Conservation (phyloP, 495 filamentous ascomycete species). For the Rusavskia elegans region DNA sequence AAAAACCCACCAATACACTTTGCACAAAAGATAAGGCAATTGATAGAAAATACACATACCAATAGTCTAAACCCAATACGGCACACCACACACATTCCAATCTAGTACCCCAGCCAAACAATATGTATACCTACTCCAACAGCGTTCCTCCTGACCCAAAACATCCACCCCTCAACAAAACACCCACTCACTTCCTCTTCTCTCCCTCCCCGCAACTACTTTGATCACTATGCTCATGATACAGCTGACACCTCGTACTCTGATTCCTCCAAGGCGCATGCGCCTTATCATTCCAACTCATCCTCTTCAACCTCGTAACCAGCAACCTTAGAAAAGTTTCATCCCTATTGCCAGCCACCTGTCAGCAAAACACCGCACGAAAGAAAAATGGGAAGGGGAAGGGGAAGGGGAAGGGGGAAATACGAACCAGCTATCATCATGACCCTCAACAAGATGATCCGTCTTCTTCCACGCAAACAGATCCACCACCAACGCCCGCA, state of each 20-base stretch:
- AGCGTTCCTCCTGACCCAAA: no score
- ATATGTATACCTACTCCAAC: no score
- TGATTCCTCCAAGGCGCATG: conserved; percentile 9
- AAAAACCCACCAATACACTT: neutral
- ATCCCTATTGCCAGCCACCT: neutral
- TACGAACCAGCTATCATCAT: conserved; percentile 18
- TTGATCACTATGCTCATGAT: conserved; percentile 12
- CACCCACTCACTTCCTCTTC: no score
- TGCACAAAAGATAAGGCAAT: no score
- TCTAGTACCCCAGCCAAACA: no score
- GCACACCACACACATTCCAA: neutral
- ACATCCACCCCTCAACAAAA: no score
- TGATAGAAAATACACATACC: neutral
- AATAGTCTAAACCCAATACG: neutral
- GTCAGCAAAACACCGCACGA: neutral
- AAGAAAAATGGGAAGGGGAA: neutral
- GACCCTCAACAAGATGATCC: conserved; percentile 23
- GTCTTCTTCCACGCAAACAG: conserved; percentile 35
- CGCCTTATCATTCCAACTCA: conserved; percentile 3
- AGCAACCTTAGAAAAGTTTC: conserved; percentile 12
- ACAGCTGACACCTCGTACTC: conserved; percentile 5
- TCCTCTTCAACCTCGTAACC: conserved; percentile 11
- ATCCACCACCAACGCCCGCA: conserved; percentile 26
- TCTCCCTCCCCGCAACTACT: conserved; percentile 3
- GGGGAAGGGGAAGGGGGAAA: neutral